These are phyloP conservation scores for Urochloa ruziziensis DNA, from an alignment of 176 grass and related monocot genomes.

Conservation along the genomic window DNA sequence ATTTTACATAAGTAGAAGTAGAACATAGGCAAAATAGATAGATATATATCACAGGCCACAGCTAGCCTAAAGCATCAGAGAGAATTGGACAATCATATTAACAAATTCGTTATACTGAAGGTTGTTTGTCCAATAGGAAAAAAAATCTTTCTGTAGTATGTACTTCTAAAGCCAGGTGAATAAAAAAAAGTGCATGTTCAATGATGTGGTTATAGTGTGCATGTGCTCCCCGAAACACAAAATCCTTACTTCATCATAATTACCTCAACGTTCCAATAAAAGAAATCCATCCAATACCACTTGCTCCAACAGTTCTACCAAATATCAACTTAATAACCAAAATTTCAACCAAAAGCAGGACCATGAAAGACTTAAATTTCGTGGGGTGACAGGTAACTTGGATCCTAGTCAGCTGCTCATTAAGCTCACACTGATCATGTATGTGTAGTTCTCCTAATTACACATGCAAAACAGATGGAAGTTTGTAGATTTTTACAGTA, in stretches of 20 bases:
- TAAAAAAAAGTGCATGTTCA: background rate
- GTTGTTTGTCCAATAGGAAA: background rate
- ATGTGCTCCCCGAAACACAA: background rate
- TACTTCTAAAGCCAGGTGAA: background rate
- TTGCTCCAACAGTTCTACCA: background rate
- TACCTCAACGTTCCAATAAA: background rate
- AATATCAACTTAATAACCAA: background rate
- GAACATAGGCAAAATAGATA: background rate
- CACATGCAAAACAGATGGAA: background rate
- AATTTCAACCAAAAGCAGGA: background rate
- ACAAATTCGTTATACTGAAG: background rate
- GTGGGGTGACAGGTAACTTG: background rate
- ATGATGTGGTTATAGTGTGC: background rate
- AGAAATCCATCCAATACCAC: background rate
- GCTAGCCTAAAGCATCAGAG: background rate
- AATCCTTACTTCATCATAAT: background rate
- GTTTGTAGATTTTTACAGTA: background rate
- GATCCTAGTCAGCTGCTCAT: background rate
- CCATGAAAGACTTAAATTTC: background rate
- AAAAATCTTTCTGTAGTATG: background rate
- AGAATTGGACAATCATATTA: background rate
- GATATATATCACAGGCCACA: background rate
- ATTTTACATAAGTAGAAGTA: background rate
- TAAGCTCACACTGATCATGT: background rate
- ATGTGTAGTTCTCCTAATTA: background rate